Percentiles rank a stretch among this genome's conserved stretches.
These are phyloP conservation scores for Dendrobium catenatum DNA, from an alignment of 106 monocot species.

Conservation along the genomic window DNA sequence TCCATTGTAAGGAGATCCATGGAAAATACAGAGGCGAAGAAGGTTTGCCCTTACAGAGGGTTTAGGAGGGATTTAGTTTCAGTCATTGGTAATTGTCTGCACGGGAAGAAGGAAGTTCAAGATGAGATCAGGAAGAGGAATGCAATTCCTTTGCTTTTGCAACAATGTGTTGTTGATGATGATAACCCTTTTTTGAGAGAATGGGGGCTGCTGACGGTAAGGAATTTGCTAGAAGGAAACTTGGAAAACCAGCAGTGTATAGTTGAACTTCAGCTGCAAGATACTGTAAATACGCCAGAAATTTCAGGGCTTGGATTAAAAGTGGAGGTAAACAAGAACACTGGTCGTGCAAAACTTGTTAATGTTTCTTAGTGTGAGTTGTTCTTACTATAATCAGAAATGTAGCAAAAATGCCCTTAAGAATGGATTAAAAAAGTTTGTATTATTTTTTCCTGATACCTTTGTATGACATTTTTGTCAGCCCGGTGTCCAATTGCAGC, in stretches of 20 bases:
- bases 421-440: not conserved
- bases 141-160: constrained; percentile 59
- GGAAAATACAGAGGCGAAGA: not conserved
- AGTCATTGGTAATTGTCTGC: constrained; percentile 52
- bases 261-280: constrained; percentile 55
- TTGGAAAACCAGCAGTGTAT: constrained; percentile 62
- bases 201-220: constrained; percentile 71
- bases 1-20: constrained; percentile 46
- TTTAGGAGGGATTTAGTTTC: constrained; percentile 83
- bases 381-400: not conserved
- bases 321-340: constrained; percentile 65
- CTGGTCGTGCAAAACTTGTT: constrained; percentile 51
- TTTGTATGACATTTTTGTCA: not conserved
- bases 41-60: constrained; percentile 73
- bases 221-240: constrained; percentile 75
- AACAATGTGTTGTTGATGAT: constrained; percentile 84
- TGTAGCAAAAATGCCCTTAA: not conserved
- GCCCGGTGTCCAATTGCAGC: not conserved
- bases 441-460: not conserved
- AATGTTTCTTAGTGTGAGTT: constrained; percentile 35
- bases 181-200: constrained; percentile 82
- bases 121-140: constrained; percentile 64
- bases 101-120: constrained; percentile 58
- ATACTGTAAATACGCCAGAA: constrained; percentile 48
- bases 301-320: constrained; percentile 53